Conservation (phyloP, 129 eudicot species). For the Smallanthus sonchifolius region DNA sequence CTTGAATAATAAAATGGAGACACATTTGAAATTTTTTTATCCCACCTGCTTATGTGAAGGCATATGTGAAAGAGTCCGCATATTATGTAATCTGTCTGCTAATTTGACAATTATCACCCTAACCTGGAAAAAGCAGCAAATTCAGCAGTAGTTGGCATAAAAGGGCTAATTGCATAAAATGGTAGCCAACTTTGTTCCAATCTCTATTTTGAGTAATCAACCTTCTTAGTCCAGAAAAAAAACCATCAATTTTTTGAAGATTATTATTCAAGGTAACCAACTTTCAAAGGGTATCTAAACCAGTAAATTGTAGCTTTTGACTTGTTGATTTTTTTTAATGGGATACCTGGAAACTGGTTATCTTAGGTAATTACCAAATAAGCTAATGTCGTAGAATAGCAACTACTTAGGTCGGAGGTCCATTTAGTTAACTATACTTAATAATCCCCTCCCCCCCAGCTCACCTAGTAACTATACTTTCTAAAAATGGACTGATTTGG, state of each 20-base stretch:
- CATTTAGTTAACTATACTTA: not conserved
- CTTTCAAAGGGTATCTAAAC: not conserved
- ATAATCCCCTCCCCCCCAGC: not conserved
- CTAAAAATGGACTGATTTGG: too few species aligned
- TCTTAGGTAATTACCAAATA: not conserved
- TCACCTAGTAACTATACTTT: too few species aligned
- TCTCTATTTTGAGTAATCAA: not conserved
- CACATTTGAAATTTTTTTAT: constrained; percentile 7
- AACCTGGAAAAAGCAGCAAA: constrained; percentile 51
- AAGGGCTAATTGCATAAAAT: not conserved
- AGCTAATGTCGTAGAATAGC: not conserved
- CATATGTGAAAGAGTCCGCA: constrained; percentile 98
- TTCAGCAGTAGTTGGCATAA: constrained; percentile 10
- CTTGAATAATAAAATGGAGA: not conserved
- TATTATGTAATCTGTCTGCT: constrained; percentile 98
- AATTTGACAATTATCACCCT: constrained; percentile 97
- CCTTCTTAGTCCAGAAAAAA: not conserved
- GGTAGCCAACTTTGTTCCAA: not conserved
- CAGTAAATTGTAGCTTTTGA: not conserved
- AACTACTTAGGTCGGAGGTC: not conserved
- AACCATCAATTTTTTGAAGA: not conserved
- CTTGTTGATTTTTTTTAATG: not conserved
- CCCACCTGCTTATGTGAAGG: constrained; percentile 97
- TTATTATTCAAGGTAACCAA: not conserved
- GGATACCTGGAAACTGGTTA: not conserved